Percentiles rank a stretch among this genome's conserved stretches.
phyloP scores from a whole-genome alignment of 495 filamentous ascomycete species.

The Bombardia bombarda region DNA sequence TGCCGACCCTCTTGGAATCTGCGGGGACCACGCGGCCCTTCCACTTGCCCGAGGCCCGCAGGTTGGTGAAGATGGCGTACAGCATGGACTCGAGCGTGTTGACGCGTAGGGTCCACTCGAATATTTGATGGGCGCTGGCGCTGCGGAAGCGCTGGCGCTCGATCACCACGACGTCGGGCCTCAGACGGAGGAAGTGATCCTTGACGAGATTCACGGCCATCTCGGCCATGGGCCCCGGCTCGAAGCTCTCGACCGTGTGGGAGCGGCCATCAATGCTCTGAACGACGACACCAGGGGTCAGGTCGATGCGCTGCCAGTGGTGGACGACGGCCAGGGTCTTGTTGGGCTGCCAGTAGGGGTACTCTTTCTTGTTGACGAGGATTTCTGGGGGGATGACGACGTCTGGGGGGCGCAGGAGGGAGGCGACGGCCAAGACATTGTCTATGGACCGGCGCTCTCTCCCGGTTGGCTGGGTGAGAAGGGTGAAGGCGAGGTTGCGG shows the following conservation, averaged over 20 bases:
- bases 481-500: slow-evolving; percentile 71
- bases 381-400: not conserved
- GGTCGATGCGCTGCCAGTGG: slow-evolving; percentile 32
- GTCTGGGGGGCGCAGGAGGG: not conserved
- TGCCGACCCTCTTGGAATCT: slow-evolving; percentile 29
- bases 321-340: not conserved
- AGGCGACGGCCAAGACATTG: too few species aligned
- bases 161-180: slow-evolving; percentile 71
- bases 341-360: not conserved
- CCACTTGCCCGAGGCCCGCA: slow-evolving; percentile 37
- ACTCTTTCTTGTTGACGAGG: not conserved
- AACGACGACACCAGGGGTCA: slow-evolving; percentile 17
- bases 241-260: slow-evolving; percentile 37
- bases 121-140: slow-evolving; percentile 51
- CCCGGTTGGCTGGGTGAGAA: slow-evolving; percentile 41
- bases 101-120: slow-evolving; percentile 86
- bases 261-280: not conserved
- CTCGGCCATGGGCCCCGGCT: slow-evolving; percentile 47
- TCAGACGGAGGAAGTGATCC: slow-evolving; percentile 38
- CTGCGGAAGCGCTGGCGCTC: slow-evolving; percentile 86
- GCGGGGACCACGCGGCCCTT: slow-evolving; percentile 27
- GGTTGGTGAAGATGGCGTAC: slow-evolving; percentile 61
- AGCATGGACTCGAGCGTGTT: slow-evolving; percentile 88
- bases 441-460: too few species aligned
- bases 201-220: slow-evolving; percentile 56